Base-by-base conservation (phyloP, 1,284 basidiomycete genomes). In the Puccinia novopanici region DNA sequence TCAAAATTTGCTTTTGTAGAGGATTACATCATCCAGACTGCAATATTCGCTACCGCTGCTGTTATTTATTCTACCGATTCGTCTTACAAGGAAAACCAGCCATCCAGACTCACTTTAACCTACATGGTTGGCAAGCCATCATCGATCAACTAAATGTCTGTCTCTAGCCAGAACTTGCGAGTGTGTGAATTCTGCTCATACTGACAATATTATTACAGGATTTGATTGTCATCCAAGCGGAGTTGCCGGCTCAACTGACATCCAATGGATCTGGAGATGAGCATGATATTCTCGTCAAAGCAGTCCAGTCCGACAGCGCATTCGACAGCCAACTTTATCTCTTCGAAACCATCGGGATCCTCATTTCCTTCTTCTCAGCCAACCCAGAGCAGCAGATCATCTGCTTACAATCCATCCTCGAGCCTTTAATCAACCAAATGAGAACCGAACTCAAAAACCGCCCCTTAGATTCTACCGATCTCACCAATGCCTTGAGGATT, bases 301-400 rank as follows among this genome's bases (percentile, higher is more conserved):
- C 93, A 0, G 90, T 93, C 42, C 90, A 90, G 54, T 89, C 90
- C 82, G 89, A 92, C 1, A 88, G 89, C 82, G 86, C 89, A 77
- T 97, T 98, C 85, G 93, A 96, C 84, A 91, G 94, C 48, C 97
- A 99, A 86, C 88, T 98, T 13, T 95, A 99, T 85, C 89, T 99
- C 12, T 99, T 95, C 85, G 98, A 99, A 87, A 92, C 94, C 0
- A 89, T 91, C 59, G 98, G 97, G 19, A 91, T 90, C 27, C 89
- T 99, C 55, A 89, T 94, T 77, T 93, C 93, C 24, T 81, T 72
- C 45, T 80, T 59, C 61, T 80, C 70, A 34, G 55, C 54, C 15
- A 75, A 80, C 13, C 70, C 76, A 50, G 81, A 83, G 34, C 78
- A 77, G 72, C 76, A 77, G 54, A 67, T 81, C 34, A 73, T 34